Conservation (phyloP, 768 basidiomycete species). For the Lactarius pseudohatsudake region DNA sequence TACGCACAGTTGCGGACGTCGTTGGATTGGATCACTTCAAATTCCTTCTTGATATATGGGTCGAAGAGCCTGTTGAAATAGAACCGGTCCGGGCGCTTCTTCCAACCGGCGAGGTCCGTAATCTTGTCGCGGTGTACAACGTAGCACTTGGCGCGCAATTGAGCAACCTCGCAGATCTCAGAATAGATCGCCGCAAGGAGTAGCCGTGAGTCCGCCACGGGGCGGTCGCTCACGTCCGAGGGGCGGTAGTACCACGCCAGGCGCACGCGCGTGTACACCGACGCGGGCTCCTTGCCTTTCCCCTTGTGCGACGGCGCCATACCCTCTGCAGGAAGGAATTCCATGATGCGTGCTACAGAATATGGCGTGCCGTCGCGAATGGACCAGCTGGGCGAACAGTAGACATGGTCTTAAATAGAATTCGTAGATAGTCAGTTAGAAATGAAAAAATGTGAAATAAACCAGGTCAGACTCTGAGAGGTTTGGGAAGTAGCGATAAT, state of each 20-base stretch:
- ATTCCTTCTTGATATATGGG: constrained; percentile 97
- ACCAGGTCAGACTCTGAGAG: constrained; percentile 35
- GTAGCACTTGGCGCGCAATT: constrained; percentile 89
- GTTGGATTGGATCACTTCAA: constrained; percentile 86
- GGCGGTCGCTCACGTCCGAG: constrained; percentile 90
- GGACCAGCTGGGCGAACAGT: constrained; percentile 92
- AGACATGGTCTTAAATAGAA: constrained; percentile 79
- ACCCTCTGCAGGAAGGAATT: constrained; percentile 84
- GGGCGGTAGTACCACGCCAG: constrained; percentile 97
- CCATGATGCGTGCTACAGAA: constrained; percentile 94
- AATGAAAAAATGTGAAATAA: constrained; percentile 13
- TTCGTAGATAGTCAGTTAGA: constrained; percentile 21
- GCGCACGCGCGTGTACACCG: constrained; percentile 73
- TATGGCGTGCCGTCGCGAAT: constrained; percentile 94
- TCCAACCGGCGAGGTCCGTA: constrained; percentile 89
- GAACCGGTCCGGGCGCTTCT: constrained; percentile 91
- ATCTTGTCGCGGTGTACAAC: constrained; percentile 96
- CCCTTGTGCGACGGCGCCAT: constrained; percentile 49
- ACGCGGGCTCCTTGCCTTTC: constrained; percentile 63
- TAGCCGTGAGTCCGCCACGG: constrained; percentile 86
- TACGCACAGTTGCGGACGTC: constrained; percentile 87
- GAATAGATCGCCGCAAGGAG: constrained; percentile 95
- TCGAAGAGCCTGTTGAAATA: constrained; percentile 96
- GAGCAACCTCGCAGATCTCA: constrained; percentile 92
- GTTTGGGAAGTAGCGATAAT: constrained; percentile 25